A percentile compares a stretch with the other conserved stretches of the same genome.
These are phyloP conservation scores for Fusarium buharicum DNA, from an alignment of 2,329 filamentous ascomycete species.

Conservation along the genomic window DNA sequence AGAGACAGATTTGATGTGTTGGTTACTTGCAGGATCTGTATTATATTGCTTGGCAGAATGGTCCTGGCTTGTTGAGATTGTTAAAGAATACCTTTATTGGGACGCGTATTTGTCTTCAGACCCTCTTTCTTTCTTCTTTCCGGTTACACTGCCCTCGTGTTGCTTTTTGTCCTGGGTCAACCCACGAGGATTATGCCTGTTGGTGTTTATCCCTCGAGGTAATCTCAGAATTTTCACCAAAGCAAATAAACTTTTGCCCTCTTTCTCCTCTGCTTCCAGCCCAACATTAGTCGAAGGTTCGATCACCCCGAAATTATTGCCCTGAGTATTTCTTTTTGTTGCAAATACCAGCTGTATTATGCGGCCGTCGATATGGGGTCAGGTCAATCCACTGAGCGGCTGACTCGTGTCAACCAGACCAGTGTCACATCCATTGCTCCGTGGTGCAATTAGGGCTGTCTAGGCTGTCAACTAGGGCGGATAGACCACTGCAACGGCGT, in stretches of 20 bases:
- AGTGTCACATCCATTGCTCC: background rate
- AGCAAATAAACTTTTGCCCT: background rate
- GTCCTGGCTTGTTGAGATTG: background rate
- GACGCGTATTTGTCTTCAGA: background rate
- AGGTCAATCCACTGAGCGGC: background rate
- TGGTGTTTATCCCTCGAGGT: background rate
- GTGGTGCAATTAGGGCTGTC: constrained; percentile 2
- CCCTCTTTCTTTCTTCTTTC: background rate
- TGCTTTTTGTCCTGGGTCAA: background rate
- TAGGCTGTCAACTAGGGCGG: background rate
- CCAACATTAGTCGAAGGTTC: background rate
- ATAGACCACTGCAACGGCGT: background rate
- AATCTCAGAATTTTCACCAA: background rate
- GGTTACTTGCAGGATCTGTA: background rate
- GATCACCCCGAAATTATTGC: background rate
- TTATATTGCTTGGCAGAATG: background rate
- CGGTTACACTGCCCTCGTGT: background rate
- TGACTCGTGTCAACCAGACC: constrained; percentile 13
- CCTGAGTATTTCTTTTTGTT: background rate
- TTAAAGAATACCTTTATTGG: background rate
- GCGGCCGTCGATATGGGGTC: constrained; percentile 12
- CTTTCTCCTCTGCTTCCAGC: background rate
- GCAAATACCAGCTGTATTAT: background rate
- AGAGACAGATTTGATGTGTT: background rate
- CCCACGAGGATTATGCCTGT: background rate